phyloP scores from a whole-genome alignment of 169 alveolate species.

The Neospora caninum region DNA sequence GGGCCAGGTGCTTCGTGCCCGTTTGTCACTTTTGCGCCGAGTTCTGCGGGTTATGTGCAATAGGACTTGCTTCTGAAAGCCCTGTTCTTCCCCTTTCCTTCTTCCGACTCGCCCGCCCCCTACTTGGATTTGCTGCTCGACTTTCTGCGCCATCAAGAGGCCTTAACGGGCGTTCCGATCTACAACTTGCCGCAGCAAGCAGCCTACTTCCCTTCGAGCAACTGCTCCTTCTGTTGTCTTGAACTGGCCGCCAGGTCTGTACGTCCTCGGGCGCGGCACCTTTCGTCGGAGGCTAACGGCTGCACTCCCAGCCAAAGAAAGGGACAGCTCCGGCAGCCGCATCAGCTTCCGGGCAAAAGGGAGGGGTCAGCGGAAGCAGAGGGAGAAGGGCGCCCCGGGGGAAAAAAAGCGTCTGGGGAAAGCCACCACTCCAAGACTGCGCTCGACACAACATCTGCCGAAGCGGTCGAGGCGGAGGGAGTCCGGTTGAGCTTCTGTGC shows the following conservation, averaged over 20 bases:
- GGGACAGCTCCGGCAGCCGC: neutral
- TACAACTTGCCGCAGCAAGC: conserved; percentile 35
- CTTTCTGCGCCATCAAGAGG: neutral
- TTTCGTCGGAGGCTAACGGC: neutral
- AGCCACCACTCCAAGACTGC: no score
- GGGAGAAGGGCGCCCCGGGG: neutral
- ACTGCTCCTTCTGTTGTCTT: conserved; percentile 25
- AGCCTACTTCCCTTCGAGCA: conserved; percentile 31
- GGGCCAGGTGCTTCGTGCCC: no score
- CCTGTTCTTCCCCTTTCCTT: conserved; percentile 25
- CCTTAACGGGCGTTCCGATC: neutral
- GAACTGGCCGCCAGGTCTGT: neutral
- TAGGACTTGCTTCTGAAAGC: conserved; percentile 34
- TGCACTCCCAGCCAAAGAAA: neutral
- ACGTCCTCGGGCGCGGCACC: neutral
- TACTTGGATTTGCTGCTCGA: neutral
- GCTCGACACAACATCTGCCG: neutral
- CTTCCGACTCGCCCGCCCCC: neutral
- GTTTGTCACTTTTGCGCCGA: no score
- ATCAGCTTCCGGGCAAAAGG: neutral
- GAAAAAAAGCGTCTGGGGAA: neutral
- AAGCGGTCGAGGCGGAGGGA: neutral
- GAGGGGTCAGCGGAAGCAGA: neutral
- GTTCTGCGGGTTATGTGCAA: neutral
- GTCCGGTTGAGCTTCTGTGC: neutral